Conservation (phyloP, 202 grass and related monocot species). For the Bolboschoenoplectus hybrid region DNA sequence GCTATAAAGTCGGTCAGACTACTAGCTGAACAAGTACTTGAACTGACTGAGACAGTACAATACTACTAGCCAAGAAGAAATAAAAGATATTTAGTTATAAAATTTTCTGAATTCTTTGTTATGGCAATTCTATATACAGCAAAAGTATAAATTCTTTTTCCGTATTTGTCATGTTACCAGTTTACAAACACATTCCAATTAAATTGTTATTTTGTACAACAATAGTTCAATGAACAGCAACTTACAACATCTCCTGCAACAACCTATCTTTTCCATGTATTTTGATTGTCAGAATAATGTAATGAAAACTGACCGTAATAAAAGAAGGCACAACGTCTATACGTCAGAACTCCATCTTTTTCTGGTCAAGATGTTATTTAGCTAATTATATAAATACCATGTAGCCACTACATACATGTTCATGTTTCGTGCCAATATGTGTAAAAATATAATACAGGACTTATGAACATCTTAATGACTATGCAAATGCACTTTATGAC, state of each 20-base stretch:
- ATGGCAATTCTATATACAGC: neutral
- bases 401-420: neutral
- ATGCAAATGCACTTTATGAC: neutral
- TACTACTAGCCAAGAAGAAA: neutral
- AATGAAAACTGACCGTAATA: neutral
- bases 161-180: neutral
- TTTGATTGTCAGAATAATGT: neutral
- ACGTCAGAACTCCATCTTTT: neutral
- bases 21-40: neutral
- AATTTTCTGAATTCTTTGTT: neutral
- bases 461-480: neutral
- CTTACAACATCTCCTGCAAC: neutral
- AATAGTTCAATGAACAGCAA: neutral
- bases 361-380: neutral
- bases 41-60: neutral
- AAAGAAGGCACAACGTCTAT: neutral
- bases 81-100: neutral
- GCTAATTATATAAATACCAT: conserved; percentile 10
- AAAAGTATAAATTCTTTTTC: neutral
- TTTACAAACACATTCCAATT: neutral
- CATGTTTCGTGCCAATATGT: neutral
- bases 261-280: conserved; percentile 1
- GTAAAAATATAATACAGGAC: neutral
- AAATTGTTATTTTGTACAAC: neutral
- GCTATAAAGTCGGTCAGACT: neutral